Percentiles rank a stretch among this genome's conserved stretches.
Conservation (phyloP, 371 early-diverging fungal genomes). For the Mucor irregularis region DNA sequence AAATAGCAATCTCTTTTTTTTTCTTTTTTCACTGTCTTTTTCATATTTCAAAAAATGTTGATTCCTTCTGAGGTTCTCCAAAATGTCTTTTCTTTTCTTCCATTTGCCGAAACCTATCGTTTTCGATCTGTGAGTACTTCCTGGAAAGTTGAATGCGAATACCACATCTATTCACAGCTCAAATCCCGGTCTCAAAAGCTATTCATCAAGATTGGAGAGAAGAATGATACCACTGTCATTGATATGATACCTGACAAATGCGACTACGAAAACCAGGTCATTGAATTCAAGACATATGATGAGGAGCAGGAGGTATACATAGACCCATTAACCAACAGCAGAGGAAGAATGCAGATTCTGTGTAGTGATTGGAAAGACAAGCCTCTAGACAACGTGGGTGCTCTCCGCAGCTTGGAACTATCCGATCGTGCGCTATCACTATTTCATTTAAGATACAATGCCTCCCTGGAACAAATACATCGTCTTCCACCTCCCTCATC, state of each 20-base stretch:
- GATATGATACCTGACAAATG: constrained; percentile 17
- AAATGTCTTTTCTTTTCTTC: constrained; percentile 1
- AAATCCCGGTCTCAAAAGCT: constrained; percentile 14
- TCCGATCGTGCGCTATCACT: constrained; percentile 21
- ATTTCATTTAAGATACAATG: constrained; percentile 35
- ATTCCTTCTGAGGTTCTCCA: background rate
- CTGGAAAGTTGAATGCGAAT: constrained; percentile 26
- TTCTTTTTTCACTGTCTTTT: background rate
- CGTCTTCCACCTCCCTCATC: constrained; percentile 1
- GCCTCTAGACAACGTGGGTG: no score
- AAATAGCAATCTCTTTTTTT: background rate
- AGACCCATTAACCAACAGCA: background rate
- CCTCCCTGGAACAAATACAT: constrained; percentile 27
- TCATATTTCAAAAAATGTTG: no score
- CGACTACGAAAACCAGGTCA: constrained; percentile 24
- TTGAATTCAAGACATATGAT: constrained; percentile 38
- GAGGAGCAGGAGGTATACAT: no score
- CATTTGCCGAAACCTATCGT: constrained; percentile 25
- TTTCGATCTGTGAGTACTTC: constrained; percentile 24
- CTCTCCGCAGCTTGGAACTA: background rate
- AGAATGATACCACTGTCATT: background rate
- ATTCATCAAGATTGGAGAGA: constrained; percentile 1
- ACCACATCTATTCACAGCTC: constrained; percentile 15
- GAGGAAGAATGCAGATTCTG: constrained; percentile 14
- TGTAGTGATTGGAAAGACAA: constrained; percentile 35